Base-by-base conservation (phyloP, 192 early-diverging fungal species). In the Coemansia sp. region DNA sequence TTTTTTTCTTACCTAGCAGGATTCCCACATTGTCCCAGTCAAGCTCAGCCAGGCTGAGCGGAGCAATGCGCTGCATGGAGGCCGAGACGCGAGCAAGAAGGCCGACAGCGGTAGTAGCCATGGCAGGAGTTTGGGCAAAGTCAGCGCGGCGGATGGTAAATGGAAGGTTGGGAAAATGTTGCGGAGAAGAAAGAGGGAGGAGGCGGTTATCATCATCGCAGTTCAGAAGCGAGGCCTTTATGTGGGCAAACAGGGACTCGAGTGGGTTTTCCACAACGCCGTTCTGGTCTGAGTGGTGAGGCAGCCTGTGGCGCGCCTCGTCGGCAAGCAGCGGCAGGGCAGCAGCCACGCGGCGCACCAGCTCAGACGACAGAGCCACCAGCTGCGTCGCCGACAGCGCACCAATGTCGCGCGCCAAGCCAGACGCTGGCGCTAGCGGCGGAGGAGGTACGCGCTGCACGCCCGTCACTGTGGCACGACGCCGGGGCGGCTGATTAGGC, bases 1-100 rank as follows among this genome's bases (percentile, higher is more conserved):
- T 21, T 35, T 35, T 10, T 26, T 63, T 26, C 74, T 70, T 76
- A 76, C 74, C 74, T 18, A 80, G 56, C 32, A 97, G 74, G 24
- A 94, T 68, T n/a, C 96, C 95, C 39, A 95, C 91, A 75, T 97
- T 97, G 70, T 97, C 94, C 94, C 94, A 97, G 10, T 86, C 75
- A 14, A 77, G 66, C 44, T 88, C 91, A 4, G 94, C 91, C 33
- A 97, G 80, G 56, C 82, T 84, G 41, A 93, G 71, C 26, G 94
- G 94, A 56, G 93, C 92, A 58, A 94, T 90, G 61, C 82, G 85
- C 72, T 94, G 84, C 86, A 96, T 87, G 56, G 84, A 81, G 17
- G 69, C 69, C 4, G 70, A 72, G n/a, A 79, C 73, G 36, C 72
- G 68, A 63, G 55, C 38, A 33, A 56, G 18, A 50, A 54, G 24